Conservation (phyloP, 768 basidiomycete species). For the Lactarius sanguifluus region DNA sequence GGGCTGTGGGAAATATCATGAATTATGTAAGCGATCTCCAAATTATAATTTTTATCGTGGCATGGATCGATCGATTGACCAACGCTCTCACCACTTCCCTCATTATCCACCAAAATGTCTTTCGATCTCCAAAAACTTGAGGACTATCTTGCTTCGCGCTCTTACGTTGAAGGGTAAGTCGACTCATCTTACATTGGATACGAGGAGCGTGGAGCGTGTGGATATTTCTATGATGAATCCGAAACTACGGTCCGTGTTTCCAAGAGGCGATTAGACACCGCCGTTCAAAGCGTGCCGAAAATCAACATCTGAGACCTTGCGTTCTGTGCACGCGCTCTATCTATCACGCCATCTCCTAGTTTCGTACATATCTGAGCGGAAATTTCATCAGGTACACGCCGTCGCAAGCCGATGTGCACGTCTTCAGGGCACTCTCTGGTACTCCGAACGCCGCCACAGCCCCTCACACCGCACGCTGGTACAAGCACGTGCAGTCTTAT, state of each 20-base stretch:
- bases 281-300: conserved; percentile 74
- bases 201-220: conserved; percentile 21
- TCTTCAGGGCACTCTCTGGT: conserved; percentile 77
- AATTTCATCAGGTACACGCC: conserved; percentile 67
- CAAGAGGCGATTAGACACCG: conserved; percentile 93
- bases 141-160: conserved; percentile 79
- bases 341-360: conserved; percentile 4
- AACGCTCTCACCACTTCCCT: not conserved
- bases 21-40: not conserved
- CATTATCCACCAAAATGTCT: conserved; percentile 49
- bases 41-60: not conserved
- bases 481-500: conserved; percentile 90
- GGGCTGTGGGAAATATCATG: too few relatives aligned
- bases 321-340: conserved; percentile 17
- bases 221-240: conserved; percentile 55
- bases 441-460: conserved; percentile 62
- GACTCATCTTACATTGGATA: conserved; percentile 1
- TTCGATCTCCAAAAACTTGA: conserved; percentile 73
- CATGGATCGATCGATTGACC: not conserved
- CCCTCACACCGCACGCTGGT: conserved; percentile 88
- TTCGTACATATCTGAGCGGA: conserved; percentile 16
- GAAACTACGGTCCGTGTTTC: conserved; percentile 96
- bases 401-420: conserved; percentile 91
- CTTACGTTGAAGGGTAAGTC: conserved; percentile 90
- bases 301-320: conserved; percentile 52